phyloP scores from a whole-genome alignment of 441 rosid species.

The Pelargonium myrrhifolium region DNA sequence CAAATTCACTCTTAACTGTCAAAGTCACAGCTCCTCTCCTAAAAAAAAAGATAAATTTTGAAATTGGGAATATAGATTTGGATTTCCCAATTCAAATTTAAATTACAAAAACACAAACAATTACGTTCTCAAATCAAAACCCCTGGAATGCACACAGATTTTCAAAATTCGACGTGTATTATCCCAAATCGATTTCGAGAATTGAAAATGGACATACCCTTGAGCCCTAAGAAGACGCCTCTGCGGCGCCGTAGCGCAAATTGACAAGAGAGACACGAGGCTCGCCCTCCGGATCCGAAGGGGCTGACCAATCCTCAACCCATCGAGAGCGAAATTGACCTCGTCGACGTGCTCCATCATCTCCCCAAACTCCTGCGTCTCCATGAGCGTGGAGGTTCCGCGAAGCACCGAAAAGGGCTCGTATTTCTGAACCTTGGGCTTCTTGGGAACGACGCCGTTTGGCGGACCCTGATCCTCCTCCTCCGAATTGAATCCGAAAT shows the following conservation, averaged over 20 bases:
- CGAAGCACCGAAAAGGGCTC: constrained; percentile 20
- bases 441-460: constrained; percentile 35
- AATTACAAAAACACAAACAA: too few relatives aligned
- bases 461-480: too few relatives aligned
- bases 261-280: constrained; percentile 60
- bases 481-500: constrained; percentile 31
- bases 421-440: constrained; percentile 23
- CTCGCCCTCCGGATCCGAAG: constrained; percentile 79
- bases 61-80: too few relatives aligned
- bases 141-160: too few relatives aligned
- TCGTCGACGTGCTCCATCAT: constrained; percentile 98
- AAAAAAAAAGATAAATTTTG: too few relatives aligned
- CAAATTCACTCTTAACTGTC: too few relatives aligned
- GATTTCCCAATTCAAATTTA: too few relatives aligned
- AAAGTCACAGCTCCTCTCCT: too few relatives aligned
- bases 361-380: constrained; percentile 96
- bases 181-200: neutral
- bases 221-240: constrained; percentile 71
- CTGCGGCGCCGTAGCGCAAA: constrained; percentile 62
- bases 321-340: constrained; percentile 92
- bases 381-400: constrained; percentile 68
- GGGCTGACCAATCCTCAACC: constrained; percentile 71
- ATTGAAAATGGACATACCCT: constrained; percentile 34
- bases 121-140: too few relatives aligned
- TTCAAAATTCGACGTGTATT: constrained; percentile 4